Conservation (phyloP, 2,329 filamentous ascomycete genomes). For the Nigrospora sphaerica region DNA sequence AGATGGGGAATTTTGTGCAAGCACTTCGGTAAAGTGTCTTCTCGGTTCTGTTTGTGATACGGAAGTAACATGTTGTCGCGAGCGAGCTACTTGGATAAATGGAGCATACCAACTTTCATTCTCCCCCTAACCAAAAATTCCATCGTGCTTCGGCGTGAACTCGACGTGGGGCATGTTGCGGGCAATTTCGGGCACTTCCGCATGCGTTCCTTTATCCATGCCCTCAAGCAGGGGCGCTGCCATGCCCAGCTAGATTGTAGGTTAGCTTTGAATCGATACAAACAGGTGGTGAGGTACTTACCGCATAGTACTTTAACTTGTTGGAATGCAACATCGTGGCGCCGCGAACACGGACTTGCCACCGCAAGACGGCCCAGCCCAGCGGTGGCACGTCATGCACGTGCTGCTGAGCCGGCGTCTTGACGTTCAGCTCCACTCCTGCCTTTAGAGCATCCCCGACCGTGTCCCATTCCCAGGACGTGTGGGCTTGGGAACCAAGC, state of each 20-base stretch:
- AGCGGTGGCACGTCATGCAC: slow-evolving; percentile 9
- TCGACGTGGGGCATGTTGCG: slow-evolving; percentile 7
- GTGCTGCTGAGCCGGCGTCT: slow-evolving; percentile 5
- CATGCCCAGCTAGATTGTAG: slow-evolving; percentile 2
- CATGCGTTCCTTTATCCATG: slow-evolving; percentile 1
- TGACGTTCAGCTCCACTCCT: slow-evolving; percentile 8
- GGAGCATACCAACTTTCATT: no score
- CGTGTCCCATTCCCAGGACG: slow-evolving; percentile 2
- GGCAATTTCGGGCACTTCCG: slow-evolving; percentile 3
- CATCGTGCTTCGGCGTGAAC: slow-evolving; percentile 9
- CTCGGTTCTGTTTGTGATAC: no score
- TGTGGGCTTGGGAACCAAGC: slow-evolving; percentile 5
- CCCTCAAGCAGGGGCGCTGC: slow-evolving; percentile 4
- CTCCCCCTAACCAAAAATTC: slow-evolving; percentile 4
- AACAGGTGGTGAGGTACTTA: slow-evolving; percentile 2
- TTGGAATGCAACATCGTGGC: slow-evolving; percentile 9
- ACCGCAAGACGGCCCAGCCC: slow-evolving; percentile 8
- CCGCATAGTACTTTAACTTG: slow-evolving; percentile 8
- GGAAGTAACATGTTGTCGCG: no score
- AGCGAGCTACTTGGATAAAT: no score
- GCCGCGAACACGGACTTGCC: slow-evolving; percentile 4
- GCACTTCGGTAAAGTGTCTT: no score
- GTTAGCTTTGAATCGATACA: background rate
- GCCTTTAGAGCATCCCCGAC: slow-evolving; percentile 1
- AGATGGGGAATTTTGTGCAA: no score